Evolutionary conservation across 2,329 filamentous ascomycete species (phyloP), one percentile per base, ranked within the genome.

Genomic region (Leptosphaerulina australis): DNA sequence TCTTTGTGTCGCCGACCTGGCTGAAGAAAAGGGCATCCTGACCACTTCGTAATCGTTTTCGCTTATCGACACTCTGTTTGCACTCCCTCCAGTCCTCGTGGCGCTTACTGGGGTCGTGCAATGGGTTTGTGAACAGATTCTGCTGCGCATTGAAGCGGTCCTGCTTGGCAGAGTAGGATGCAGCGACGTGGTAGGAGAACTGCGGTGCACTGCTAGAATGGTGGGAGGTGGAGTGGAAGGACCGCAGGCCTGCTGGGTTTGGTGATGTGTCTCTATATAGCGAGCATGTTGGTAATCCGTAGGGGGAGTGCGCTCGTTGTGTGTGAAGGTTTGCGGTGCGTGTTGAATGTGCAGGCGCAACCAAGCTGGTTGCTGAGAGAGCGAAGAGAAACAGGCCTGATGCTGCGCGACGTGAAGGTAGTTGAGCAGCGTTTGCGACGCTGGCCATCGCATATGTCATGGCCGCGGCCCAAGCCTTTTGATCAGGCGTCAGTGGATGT

Each of bases 1-100:
- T 81, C 28, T 85, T 81, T 1, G 82, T 82, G 56, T 85, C 83
- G 41, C 88, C 90, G n/a, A 97, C 79, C 18, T 86, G 84, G 67
- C 88, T 74, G 63, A 94, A 88, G 74, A 99, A 99, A 77, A 97
- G 97, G 50, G 94, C 90, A 80, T 99, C 94, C 74, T 99, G 92
- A 12, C 94, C 94, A 40, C 89, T 94, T 50, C 85, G 87, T 39
- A 88, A 89, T 18, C 88, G 84, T 55, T 78, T 81, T 60, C 77
- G 79, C 69, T 84, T 84, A 66, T 82, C 78, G 60, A 80, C 60
- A 46, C 59, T 47, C 18, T 55, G 53, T 30, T 71, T 70, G 63
- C 68, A 72, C 38, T 66, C 60, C 31, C 53, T 56, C 39, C 70
- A 39, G 36, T 62, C 60, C 12, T 60, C 60, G 26, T 58, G 54